Base-by-base conservation (phyloP, 257 asterid genomes). In the Solanum arcanum region DNA sequence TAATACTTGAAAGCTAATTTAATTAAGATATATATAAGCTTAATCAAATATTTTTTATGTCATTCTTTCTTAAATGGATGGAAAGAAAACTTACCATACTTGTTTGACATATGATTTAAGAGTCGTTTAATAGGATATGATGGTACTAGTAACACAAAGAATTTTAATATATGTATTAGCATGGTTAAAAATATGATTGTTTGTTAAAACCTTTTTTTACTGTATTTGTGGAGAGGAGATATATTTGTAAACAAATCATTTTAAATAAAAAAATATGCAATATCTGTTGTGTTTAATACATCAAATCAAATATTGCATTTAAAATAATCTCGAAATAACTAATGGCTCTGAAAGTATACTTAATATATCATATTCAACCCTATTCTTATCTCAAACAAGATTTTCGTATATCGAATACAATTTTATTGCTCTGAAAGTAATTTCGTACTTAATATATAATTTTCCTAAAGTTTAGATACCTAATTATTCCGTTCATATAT, bases 401-500 rank as follows among this genome's bases (percentile, higher is more conserved):
- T 64, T 64, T 31, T 64, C 33, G 16, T 64, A 64, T 2, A 64
- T 64, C 29, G 6, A 23, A 23, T 1, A 23, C 29, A 60, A 60
- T 23, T 5, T 60, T 60, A 9, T 9, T 3, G 2, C 83, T 7
- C n/a, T 0, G n/a, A n/a, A 33, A 72, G 35, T 35, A 18, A 15
- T 46, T 14, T 46, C 21, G 14, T 69, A 85, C 60, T 9, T 29
- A 66, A 18, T 18, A 72, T 4, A 35, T 33, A 18, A 1, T 5
- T 69, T 29, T 85, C 23, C 41, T 68, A 49, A 85, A 66, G 82
- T 86, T 81, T 86, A 70, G 86, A 84, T 59, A 56, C 91, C 84
- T 86, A 85, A 74, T 86, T 68, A 77, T 89, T 87, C 44, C 83
- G 64, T 76, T 81, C 86, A 80, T 47, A 72, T 37, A 7, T 59